Percentiles rank a stretch among this genome's conserved stretches.
Evolutionary conservation across 345 rosid genomes (phyloP).

Genomic region (Aquilaria yunnanensis): DNA sequence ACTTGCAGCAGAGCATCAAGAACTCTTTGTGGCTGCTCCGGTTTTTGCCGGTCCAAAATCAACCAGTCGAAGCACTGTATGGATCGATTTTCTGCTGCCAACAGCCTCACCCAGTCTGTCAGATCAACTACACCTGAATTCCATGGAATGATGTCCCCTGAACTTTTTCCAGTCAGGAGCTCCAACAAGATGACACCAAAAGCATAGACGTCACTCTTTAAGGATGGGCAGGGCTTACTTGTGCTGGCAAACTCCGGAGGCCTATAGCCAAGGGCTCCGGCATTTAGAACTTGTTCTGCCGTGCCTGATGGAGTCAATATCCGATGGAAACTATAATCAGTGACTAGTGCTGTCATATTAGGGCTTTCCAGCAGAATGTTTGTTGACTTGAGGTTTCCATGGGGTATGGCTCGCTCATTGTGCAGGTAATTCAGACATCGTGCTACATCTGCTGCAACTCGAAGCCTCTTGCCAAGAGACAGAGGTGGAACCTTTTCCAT

Average conservation of each 20-base stretch:
- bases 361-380: conserved; percentile 62
- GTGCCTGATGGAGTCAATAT: conserved; percentile 74
- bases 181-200: conserved; percentile 74
- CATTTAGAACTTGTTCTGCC: conserved; percentile 80
- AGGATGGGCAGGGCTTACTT: conserved; percentile 76
- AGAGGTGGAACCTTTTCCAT: conserved; percentile 44
- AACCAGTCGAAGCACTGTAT: conserved; percentile 56
- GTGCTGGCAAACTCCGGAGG: conserved; percentile 93
- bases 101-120: conserved; percentile 70
- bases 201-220: conserved; percentile 83
- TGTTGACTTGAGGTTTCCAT: conserved; percentile 86
- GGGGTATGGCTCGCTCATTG: conserved; percentile 79
- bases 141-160: conserved; percentile 56
- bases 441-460: conserved; percentile 50
- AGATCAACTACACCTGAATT: conserved; percentile 63
- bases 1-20: conserved; percentile 50
- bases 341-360: conserved; percentile 44
- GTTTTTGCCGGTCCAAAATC: conserved; percentile 22
- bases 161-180: conserved; percentile 63
- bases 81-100: conserved; percentile 46
- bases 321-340: conserved; percentile 87
- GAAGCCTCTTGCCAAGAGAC: conserved; percentile 52
- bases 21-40: conserved; percentile 21
- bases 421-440: conserved; percentile 79
- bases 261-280: conserved; percentile 81